A percentile compares a stretch with the other conserved stretches of the same genome.
These are phyloP conservation scores for Agaricus blazei DNA, from an alignment of 768 basidiomycete genomes.

Conservation along the genomic window DNA sequence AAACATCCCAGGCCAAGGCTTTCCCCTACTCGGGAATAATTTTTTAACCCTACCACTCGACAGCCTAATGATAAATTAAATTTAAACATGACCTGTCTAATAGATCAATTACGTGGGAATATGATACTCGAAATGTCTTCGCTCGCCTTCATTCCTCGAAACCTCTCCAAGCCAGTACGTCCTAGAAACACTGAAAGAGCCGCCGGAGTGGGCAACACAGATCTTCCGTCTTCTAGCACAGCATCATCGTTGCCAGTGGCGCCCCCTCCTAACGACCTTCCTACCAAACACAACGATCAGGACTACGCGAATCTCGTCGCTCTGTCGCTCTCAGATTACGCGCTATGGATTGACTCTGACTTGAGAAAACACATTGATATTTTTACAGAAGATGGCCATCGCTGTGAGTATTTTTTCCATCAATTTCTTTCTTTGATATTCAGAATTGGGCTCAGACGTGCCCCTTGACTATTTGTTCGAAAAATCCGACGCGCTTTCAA, in stretches of 20 bases:
- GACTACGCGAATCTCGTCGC: constrained; percentile 47
- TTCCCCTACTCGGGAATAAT: no score
- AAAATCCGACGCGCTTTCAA: constrained; percentile 30
- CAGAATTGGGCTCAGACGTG: constrained; percentile 37
- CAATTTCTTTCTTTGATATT: constrained; percentile 18
- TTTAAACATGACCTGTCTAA: no score
- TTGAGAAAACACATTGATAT: constrained; percentile 44
- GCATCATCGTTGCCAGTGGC: constrained; percentile 7
- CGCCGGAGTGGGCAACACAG: neutral
- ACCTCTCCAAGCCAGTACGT: constrained; percentile 5
- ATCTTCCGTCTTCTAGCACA: neutral
- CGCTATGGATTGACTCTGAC: constrained; percentile 59
- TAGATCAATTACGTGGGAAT: neutral
- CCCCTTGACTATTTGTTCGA: constrained; percentile 50
- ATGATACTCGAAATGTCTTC: constrained; percentile 13
- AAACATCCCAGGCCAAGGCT: no score
- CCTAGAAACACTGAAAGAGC: neutral
- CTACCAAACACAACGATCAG: constrained; percentile 10
- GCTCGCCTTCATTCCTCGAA: constrained; percentile 22
- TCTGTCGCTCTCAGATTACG: constrained; percentile 68
- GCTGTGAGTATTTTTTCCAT: constrained; percentile 36
- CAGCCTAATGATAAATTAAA: no score
- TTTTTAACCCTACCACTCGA: no score
- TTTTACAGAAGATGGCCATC: constrained; percentile 1
- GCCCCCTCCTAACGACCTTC: neutral